Conservation (phyloP, 2,329 filamentous ascomycete genomes). For the Colletotrichum godetiae region DNA sequence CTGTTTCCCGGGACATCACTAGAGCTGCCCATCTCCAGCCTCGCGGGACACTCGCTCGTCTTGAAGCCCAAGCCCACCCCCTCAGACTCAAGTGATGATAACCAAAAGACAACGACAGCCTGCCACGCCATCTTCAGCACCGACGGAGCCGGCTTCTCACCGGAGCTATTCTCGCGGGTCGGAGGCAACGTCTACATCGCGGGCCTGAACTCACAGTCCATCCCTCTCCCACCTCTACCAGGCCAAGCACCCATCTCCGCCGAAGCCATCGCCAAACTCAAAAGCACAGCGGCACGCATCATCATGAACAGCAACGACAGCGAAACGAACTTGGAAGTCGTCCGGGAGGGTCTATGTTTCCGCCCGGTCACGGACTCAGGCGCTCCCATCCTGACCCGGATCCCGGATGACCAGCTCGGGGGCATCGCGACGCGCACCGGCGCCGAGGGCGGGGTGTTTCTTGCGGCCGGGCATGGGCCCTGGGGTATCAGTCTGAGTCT, state of each 20-base stretch:
- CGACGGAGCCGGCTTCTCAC: slow-evolving; percentile 68
- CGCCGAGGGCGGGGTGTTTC: slow-evolving; percentile 71
- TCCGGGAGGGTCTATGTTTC: slow-evolving; percentile 78
- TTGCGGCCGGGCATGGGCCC: slow-evolving; percentile 79
- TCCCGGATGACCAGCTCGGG: slow-evolving; percentile 67
- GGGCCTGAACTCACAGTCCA: slow-evolving; percentile 71
- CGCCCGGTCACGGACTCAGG: slow-evolving; percentile 75
- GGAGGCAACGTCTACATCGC: slow-evolving; percentile 79
- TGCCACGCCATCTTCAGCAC: slow-evolving; percentile 79
- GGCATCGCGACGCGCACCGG: slow-evolving; percentile 54
- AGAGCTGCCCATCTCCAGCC: slow-evolving; percentile 66
- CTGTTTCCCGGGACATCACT: slow-evolving; percentile 70
- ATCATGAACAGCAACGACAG: slow-evolving; percentile 50
- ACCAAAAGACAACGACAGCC: slow-evolving; percentile 52
- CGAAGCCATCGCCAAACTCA: slow-evolving; percentile 60
- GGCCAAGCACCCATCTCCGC: slow-evolving; percentile 58
- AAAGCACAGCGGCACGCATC: slow-evolving; percentile 58
- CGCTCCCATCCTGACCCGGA: slow-evolving; percentile 69
- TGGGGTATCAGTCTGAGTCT: slow-evolving; percentile 77
- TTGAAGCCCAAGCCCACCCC: slow-evolving; percentile 57
- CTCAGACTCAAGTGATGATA: slow-evolving; percentile 52
- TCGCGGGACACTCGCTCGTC: slow-evolving; percentile 80
- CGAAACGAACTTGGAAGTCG: slow-evolving; percentile 66
- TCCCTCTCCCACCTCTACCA: slow-evolving; percentile 67
- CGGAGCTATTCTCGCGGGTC: slow-evolving; percentile 76